Base-by-base conservation (phyloP, 208 protist genomes). In the Tritrichomonas musculus region DNA sequence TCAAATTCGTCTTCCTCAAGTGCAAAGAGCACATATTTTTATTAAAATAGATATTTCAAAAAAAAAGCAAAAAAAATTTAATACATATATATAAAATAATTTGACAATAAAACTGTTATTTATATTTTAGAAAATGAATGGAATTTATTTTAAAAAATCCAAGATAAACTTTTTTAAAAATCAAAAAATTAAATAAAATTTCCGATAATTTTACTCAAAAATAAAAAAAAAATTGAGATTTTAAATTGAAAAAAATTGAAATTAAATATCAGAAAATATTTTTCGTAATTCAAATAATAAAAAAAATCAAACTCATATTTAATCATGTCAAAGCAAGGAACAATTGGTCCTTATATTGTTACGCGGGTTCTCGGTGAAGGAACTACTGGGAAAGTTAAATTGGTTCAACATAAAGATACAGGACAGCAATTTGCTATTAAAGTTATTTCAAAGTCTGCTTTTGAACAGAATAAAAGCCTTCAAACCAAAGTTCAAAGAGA, bases 391-490 rank as follows among this genome's bases (percentile, higher is more conserved):
- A 92, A 92, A 65, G 82, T 92, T n/a, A 92, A 92, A 47, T 50
- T 92, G 39, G 82, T n/a, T 25, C 9, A 33, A 1, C 41, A 92
- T 36, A 92, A 92, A 92, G 55, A 57, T 66, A 92, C 82, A 39
- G 49, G 49, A n/a, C 30, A 92, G 66, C 27, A 92, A 47, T 44
- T 92, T 5, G 82, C 82, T 41, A 57, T 92, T 47, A 92, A 92
- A 66, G 66, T 92, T 47, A 92, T 92, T 50, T 36, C 73, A 53
- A 82, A 82, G 30, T n/a, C 3, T n/a, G 25, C 14, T 44, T 82
- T 82, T 20, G 41, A 50, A n/a, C 25, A 82, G 30, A 25, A 36
- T 17, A 41, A 25, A 50, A 41, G 50, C 30, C 20, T 82, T 1
- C 33, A 50, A 82, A 20, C 30, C 8, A 82, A 82, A 82, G 73